These are phyloP conservation scores for Amanita thiersii DNA, from an alignment of 768 basidiomycete genomes.

Conservation along the genomic window DNA sequence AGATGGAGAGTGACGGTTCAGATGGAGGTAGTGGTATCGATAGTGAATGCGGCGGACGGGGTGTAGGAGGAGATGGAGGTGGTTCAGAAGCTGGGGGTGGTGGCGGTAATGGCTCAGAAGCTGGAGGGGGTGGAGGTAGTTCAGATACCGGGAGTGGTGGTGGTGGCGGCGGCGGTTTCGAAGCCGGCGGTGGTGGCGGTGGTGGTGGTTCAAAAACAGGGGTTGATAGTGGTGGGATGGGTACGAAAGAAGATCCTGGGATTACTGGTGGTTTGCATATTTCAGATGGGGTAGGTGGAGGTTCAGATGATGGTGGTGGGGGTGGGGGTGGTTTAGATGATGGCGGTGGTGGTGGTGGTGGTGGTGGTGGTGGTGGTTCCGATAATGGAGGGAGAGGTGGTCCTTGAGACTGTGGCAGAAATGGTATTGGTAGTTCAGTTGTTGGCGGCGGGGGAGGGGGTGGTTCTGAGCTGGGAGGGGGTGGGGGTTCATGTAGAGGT, in stretches of 20 bases:
- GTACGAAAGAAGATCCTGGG: slow-evolving; percentile 17
- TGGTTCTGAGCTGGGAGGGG: slow-evolving; percentile 16
- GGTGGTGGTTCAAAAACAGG: not conserved
- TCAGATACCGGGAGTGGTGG: slow-evolving; percentile 15
- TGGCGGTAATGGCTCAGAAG: slow-evolving; percentile 24
- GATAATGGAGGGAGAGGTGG: slow-evolving; percentile 15
- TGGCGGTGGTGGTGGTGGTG: slow-evolving; percentile 27
- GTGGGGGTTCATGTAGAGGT: slow-evolving; percentile 27
- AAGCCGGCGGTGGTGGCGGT: too few relatives aligned
- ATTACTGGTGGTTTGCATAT: slow-evolving; percentile 24
- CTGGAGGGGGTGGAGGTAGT: slow-evolving; percentile 22
- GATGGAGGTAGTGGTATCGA: slow-evolving; percentile 13
- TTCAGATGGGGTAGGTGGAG: slow-evolving; percentile 9
- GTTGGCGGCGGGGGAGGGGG: slow-evolving; percentile 23
- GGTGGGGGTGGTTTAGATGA: slow-evolving; percentile 27
- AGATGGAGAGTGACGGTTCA: too few relatives aligned
- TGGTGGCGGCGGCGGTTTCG: slow-evolving; percentile 1
- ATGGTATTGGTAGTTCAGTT: slow-evolving; percentile 24
- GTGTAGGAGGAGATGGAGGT: slow-evolving; percentile 16
- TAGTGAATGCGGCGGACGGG: slow-evolving; percentile 17
- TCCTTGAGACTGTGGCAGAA: slow-evolving; percentile 19
- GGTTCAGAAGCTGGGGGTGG: slow-evolving; percentile 16
- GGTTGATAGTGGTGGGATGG: slow-evolving; percentile 9
- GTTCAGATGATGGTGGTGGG: slow-evolving; percentile 28
- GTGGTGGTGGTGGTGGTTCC: slow-evolving; percentile 21